Evolutionary conservation across 352 stramenopile genomes (phyloP), one percentile per base, ranked within the genome.

Genomic region (Phytophthora sojae): DNA sequence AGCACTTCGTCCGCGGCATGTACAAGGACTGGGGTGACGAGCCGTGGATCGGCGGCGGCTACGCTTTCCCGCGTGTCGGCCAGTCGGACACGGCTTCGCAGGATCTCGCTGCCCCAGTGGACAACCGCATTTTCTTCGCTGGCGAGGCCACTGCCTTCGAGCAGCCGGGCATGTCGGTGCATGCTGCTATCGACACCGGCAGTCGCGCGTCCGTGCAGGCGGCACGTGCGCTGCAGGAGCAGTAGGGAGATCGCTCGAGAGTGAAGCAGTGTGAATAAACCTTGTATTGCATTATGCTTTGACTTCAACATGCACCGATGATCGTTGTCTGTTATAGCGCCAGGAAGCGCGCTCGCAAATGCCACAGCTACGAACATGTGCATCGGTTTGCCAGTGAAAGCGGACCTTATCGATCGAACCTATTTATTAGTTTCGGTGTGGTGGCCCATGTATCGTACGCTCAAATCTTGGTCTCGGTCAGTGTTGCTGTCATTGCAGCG

Each of bases 1-100:
- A 80, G 21, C 77, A 76, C 67, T 92, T 94, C 55, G 85, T 93
- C 45, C 83, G 85, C 58, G 86, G 86, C 35, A 92, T 79, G 65
- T 94, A 94, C 67, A 85, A 92, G 61, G 88, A 95, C 75, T 95
- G 82, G 76, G 86, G 86, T 15, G 74, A 94, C 44, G 81, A 93
- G 12, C 73, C 80, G 25, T 93, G 83, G 67, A 80, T 94, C 37
- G 65, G 81, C 29, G 88, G 88, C 12, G 88, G 88, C 51, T 95
- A 95, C 69, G 86, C 82, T 44, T 95, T 88, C 59, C 88, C 88
- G 35, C 83, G 82, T 21, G 88, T 94, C 2, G 88, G 88, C 2
- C 86, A 94, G 59, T 76, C 68, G 21, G 88, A 95, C 53, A 58
- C 81, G 3, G 86, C 86, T 19, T 81, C 88, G 2, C 64, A 76